Evolutionary conservation across 2,329 filamentous ascomycete species (phyloP).

Genomic region (Penicillium sclerotigenum): DNA sequence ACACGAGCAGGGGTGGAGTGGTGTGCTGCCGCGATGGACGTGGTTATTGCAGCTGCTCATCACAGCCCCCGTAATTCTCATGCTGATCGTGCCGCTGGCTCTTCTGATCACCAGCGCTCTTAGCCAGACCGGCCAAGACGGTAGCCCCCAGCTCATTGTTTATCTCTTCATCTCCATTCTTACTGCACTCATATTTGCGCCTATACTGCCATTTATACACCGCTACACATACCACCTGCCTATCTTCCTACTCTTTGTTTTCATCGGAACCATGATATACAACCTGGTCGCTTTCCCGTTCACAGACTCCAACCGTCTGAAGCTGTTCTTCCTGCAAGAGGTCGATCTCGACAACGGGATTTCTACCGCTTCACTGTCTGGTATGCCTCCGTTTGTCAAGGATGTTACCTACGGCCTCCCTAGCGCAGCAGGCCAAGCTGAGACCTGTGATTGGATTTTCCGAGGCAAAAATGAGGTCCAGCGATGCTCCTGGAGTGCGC

Average conservation of each 20-base stretch:
- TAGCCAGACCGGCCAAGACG: constrained; percentile 80
- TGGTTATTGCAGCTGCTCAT: constrained; percentile 87
- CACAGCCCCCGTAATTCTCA: constrained; percentile 71
- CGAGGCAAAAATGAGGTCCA: constrained; percentile 32
- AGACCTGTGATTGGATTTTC: constrained; percentile 49
- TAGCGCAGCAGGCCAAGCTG: constrained; percentile 61
- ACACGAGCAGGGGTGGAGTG: constrained; percentile 83
- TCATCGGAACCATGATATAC: constrained; percentile 74
- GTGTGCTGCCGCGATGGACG: constrained; percentile 71
- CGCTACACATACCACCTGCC: constrained; percentile 81
- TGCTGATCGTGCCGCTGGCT: constrained; percentile 72
- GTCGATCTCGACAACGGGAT: constrained; percentile 72
- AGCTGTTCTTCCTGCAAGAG: constrained; percentile 81
- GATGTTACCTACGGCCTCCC: constrained; percentile 68
- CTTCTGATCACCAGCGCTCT: constrained; percentile 69
- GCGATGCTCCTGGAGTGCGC: constrained; percentile 68
- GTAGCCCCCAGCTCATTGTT: constrained; percentile 66
- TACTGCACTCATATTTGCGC: constrained; percentile 69
- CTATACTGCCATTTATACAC: constrained; percentile 79
- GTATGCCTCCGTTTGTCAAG: constrained; percentile 64
- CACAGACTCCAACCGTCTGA: constrained; percentile 72
- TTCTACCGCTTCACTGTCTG: constrained; percentile 67
- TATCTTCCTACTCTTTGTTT: constrained; percentile 68
- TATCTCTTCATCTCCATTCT: constrained; percentile 68
- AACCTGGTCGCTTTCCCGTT: constrained; percentile 88